Evolutionary conservation across 371 early-diverging fungal genomes (phyloP).

Genomic region (Dichotomocladium elegans): DNA sequence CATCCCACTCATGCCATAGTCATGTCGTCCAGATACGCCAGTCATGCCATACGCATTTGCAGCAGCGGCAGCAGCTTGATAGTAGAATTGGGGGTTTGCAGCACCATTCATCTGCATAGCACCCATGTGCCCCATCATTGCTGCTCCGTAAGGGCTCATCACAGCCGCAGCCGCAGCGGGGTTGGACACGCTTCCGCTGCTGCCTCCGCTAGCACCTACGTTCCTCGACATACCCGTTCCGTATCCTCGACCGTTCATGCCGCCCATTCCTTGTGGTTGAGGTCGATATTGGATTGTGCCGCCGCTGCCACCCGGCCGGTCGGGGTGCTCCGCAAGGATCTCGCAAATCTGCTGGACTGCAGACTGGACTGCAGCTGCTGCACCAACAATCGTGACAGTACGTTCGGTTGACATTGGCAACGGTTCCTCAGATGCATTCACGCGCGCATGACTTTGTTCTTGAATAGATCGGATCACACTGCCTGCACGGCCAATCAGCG

Average conservation of each 20-base stretch:
- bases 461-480: constrained; percentile 85
- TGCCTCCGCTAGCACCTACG: constrained; percentile 1
- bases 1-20: constrained; percentile 26
- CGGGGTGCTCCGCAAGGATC: constrained; percentile 55
- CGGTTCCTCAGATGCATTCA: constrained; percentile 77
- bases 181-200: constrained; percentile 5
- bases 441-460: constrained; percentile 74
- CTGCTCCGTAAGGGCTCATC: constrained; percentile 22
- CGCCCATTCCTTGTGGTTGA: constrained; percentile 34
- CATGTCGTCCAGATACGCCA: constrained; percentile 11
- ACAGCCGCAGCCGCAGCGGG: constrained; percentile 17
- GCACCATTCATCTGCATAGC: constrained; percentile 35
- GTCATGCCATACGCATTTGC: constrained; percentile 18
- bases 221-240: not conserved
- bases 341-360: constrained; percentile 73
- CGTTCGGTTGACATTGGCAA: constrained; percentile 76
- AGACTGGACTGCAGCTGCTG: constrained; percentile 72
- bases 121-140: constrained; percentile 33
- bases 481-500: constrained; percentile 90
- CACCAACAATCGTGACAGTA: constrained; percentile 81
- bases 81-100: constrained; percentile 30
- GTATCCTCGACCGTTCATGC: constrained; percentile 4
- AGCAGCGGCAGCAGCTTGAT: constrained; percentile 17
- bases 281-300: constrained; percentile 58
- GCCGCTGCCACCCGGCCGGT: constrained; percentile 39